A percentile compares a stretch with the other conserved stretches of the same genome.
Evolutionary conservation across 2,329 filamentous ascomycete genomes (phyloP).

Genomic region (Thelonectria rubi): DNA sequence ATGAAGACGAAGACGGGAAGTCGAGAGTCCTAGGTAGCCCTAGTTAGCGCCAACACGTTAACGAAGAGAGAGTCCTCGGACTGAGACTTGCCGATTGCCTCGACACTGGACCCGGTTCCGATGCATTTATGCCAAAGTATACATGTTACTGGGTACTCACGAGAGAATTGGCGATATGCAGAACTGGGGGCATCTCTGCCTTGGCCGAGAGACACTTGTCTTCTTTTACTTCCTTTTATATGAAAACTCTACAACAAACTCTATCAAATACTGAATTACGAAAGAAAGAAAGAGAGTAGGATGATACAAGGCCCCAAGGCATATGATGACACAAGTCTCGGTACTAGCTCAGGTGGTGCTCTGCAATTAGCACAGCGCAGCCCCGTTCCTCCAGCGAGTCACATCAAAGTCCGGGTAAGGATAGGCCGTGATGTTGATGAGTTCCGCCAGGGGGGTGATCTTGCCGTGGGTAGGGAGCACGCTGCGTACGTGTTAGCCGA

Average conservation of each 20-base stretch:
- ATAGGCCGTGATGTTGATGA: conserved; percentile 17
- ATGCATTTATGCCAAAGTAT: conserved; percentile 45
- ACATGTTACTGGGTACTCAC: no score
- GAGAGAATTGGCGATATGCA: no score
- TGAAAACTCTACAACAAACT: no score
- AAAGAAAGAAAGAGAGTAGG: no score
- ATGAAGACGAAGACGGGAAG: conserved; percentile 71
- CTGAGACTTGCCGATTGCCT: conserved; percentile 37
- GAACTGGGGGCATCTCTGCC: no score
- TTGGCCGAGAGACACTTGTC: no score
- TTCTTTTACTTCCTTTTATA: no score
- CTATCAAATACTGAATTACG: no score
- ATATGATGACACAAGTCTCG: no score
- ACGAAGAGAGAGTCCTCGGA: conserved; percentile 77
- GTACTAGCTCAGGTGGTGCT: no score
- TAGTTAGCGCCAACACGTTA: conserved; percentile 68
- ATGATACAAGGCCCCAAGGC: neutral
- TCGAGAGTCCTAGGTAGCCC: conserved; percentile 56
- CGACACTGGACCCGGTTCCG: conserved; percentile 39
- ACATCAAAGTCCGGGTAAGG: conserved; percentile 18
- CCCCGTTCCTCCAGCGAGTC: conserved; percentile 11
- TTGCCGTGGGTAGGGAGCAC: conserved; percentile 13
- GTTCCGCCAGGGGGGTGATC: conserved; percentile 6
- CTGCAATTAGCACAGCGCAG: conserved; percentile 3
- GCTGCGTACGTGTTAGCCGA: no score